Evolutionary conservation across 257 asterid species (phyloP), one percentile per base, ranked within the genome.

Genomic region (Vinca minor): DNA sequence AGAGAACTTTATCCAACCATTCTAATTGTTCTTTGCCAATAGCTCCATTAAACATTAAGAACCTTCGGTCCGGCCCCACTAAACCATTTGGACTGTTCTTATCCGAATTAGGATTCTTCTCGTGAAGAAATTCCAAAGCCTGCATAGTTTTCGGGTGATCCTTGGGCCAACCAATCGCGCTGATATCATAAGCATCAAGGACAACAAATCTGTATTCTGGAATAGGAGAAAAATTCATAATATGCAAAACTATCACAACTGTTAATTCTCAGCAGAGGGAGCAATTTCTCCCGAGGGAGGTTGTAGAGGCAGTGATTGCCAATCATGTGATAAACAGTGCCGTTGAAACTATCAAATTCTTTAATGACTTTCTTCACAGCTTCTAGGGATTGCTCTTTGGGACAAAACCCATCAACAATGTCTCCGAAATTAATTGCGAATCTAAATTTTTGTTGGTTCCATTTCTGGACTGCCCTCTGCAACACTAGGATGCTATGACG

Each of bases 271-370:
- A 93, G 61, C 28, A 87, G 28, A 9, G 96, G 97, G 63, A 87
- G 95, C 68, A 93, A 59, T 18, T 77, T 71, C 44, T 87, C 94
- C 15, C 97, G 94, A 55, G 97, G 94, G 73, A 93, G 94, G 78
- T 93, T 93, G 78, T 93, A 93, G 31, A 93, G 96, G 75, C 97
- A 87, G 71, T 93, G 99, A 35, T 89, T 93, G 25, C 99, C 98
- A 52, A 89, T 93, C 94, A 89, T 83, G 90, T 93, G 97, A 74
- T 84, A 82, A 12, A 80, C 88, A 0, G 94, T 88, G 46, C 99
- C 95, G 20, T 74, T 21, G 66, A 79, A 89, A 41, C 21, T 58
- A 29, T 64, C 62, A 41, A 89, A 89, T 60, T 81, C 92, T 17
- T 72, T 32, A 45, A 79, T 73, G 41, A 89, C 53, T 75, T 75